A percentile compares a stretch with the other conserved stretches of the same genome.
Evolutionary conservation across 2,329 filamentous ascomycete species (phyloP).

Genomic region (Fonsecaea nubica): DNA sequence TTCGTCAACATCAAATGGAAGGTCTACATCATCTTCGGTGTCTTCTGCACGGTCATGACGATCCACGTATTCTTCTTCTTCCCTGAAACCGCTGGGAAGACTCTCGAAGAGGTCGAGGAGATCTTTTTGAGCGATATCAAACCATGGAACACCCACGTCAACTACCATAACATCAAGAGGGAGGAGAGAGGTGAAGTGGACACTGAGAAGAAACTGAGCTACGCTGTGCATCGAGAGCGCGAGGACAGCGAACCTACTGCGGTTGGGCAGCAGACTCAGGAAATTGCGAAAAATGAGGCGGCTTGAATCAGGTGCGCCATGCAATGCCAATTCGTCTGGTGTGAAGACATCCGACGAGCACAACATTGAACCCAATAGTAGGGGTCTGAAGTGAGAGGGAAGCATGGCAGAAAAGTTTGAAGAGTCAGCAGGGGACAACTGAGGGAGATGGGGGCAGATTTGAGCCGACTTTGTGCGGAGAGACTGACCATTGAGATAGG

Average conservation of each 20-base stretch:
- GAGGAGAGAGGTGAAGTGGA: constrained; percentile 33
- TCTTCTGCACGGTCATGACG: constrained; percentile 72
- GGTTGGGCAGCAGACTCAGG: constrained; percentile 14
- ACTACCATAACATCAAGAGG: constrained; percentile 26
- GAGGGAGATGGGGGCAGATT: neutral
- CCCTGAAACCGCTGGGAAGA: constrained; percentile 74
- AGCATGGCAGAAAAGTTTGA: neutral
- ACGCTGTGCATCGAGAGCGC: constrained; percentile 26
- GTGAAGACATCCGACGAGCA: neutral
- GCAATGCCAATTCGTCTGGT: neutral
- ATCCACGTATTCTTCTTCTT: constrained; percentile 71
- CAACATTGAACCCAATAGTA: neutral
- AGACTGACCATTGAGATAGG: neutral
- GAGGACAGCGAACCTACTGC: constrained; percentile 13
- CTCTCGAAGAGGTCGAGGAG: constrained; percentile 70
- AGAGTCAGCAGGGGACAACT: neutral
- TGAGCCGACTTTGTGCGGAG: neutral
- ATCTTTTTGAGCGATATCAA: constrained; percentile 29
- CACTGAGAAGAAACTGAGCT: constrained; percentile 30
- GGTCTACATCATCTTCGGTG: constrained; percentile 77
- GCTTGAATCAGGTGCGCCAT: neutral
- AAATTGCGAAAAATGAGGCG: constrained; percentile 25
- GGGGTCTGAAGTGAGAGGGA: neutral
- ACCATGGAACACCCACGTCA: constrained; percentile 31
- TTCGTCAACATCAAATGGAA: constrained; percentile 65